These are phyloP conservation scores for Sporothrix schenckii DNA, from an alignment of 2,329 filamentous ascomycete genomes.

Conservation along the genomic window DNA sequence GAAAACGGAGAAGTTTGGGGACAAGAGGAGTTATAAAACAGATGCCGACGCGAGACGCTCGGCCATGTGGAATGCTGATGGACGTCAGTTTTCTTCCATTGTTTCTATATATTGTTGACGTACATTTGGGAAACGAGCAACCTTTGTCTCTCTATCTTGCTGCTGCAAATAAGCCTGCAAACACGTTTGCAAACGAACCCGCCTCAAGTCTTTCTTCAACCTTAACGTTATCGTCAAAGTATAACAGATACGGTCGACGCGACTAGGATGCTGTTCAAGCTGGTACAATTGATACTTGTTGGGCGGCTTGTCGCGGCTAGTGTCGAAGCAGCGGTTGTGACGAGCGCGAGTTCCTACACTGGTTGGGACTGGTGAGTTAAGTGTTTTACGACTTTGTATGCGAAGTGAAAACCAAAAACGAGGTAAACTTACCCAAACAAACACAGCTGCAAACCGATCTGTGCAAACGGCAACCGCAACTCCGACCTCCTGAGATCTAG, in stretches of 20 bases:
- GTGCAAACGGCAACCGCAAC: conserved; percentile 10
- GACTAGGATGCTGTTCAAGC: neutral
- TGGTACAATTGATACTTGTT: neutral
- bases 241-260: neutral
- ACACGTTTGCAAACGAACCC: neutral
- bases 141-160: neutral
- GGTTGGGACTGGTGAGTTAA: conserved; percentile 2
- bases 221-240: neutral
- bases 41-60: neutral
- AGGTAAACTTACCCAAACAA: neutral
- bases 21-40: neutral
- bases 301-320: neutral
- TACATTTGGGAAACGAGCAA: neutral
- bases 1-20: neutral
- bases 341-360: conserved; percentile 10
- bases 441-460: neutral
- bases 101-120: neutral
- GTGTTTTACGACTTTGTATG: neutral
- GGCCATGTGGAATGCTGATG: neutral
- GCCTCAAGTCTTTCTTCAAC: neutral
- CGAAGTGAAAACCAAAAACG: neutral
- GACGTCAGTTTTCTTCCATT: too few relatives aligned
- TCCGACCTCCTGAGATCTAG: neutral
- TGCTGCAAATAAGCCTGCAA: neutral
- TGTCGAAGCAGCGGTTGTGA: neutral